A percentile compares a stretch with the other conserved stretches of the same genome.
phyloP scores from a whole-genome alignment of 73 alveolate genomes.

The Breviolum minutum region DNA sequence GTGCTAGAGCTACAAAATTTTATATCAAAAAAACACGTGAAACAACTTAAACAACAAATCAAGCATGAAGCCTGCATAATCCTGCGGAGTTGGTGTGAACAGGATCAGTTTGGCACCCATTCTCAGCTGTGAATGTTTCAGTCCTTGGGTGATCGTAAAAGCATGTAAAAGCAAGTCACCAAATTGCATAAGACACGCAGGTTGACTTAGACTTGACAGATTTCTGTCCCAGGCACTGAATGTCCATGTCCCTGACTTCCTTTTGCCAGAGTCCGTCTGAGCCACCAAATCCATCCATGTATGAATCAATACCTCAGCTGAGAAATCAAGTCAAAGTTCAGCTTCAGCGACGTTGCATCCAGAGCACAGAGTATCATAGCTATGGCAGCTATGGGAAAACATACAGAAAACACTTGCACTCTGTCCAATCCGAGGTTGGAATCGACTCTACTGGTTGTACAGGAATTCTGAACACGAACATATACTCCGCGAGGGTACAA shows the following conservation, averaged over 20 bases:
- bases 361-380: too few relatives aligned
- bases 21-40: background rate
- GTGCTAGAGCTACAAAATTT: background rate
- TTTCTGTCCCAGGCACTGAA: background rate
- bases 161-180: background rate
- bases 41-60: background rate
- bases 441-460: too few relatives aligned
- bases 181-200: background rate
- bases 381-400: too few relatives aligned
- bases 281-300: background rate
- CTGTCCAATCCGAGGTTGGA: too few relatives aligned
- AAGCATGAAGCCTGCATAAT: background rate
- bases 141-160: background rate
- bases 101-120: slow-evolving; percentile 29
- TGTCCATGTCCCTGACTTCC: background rate
- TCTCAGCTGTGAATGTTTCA: background rate
- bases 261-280: background rate
- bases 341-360: too few relatives aligned
- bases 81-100: background rate
- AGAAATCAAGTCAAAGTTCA: background rate
- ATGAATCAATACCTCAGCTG: background rate
- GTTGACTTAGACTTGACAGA: background rate
- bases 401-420: too few relatives aligned
- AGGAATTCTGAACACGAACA: too few relatives aligned
- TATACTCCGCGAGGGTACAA: too few relatives aligned